Base-by-base conservation (phyloP, 805 yeast species). In the Candida broadrunensis region DNA sequence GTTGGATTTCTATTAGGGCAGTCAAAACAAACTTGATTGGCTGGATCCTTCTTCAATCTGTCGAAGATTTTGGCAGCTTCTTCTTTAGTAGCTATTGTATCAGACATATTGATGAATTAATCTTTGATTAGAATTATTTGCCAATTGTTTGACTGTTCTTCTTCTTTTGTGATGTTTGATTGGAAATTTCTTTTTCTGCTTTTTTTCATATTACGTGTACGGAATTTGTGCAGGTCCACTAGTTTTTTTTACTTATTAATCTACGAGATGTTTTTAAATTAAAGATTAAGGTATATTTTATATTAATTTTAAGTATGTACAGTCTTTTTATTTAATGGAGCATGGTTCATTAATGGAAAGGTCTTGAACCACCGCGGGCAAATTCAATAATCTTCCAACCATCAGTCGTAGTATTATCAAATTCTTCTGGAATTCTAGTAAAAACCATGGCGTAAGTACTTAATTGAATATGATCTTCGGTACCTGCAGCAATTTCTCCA, bases 341-440 rank as follows among this genome's bases (percentile, higher is more conserved):
- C n/a, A n/a, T n/a, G n/a, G n/a, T n/a, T n/a, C n/a, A n/a, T 21
- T 46, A 70, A 50, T 70, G 73, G 78, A 85, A 89, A 45, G 82
- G 85, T 68, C 96, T 83, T 29, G 96, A 83, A 33, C 88, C 91
- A 51, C 96, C 97, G 58, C 96, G 83, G 36, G 88, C 97, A 60
- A 91, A 87, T 69, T 91, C 98, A 56, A 91, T 65, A 41, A 93
- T 81, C 71, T 87, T 88, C 99, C 99, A 93, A 25, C 99, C 99
- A 58, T 88, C 96, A 18, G 99, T 93, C 56, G 83, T 90, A 39
- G 78, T 76, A 61, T 93, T 86, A 47, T 83, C 96, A 57, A 93
- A 80, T 45, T 90, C 89, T 63, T 90, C 99, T 3, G 97, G 89
- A 38, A 87, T 72, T 64, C 99, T 81, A 15, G 99, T 89, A 52